A percentile compares a stretch with the other conserved stretches of the same genome.
Conservation (phyloP, 139 green algal genomes). For the Tetraselmis chui region DNA sequence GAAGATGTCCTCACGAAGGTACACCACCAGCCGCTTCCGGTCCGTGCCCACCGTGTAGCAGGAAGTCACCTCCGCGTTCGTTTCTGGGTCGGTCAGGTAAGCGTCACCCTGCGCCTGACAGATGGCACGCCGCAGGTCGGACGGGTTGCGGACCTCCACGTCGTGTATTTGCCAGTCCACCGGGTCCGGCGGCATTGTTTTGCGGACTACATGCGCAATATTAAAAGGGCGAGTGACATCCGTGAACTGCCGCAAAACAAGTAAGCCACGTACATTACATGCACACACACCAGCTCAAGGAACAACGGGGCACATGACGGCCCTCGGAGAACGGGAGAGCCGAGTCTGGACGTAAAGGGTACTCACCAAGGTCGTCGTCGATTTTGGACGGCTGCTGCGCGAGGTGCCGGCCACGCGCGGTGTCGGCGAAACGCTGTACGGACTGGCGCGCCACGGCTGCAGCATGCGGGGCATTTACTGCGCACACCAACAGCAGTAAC, state of each 20-base stretch:
- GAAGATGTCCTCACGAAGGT: not conserved
- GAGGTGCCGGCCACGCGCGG: not conserved
- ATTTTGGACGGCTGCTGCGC: not conserved
- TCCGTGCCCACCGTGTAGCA: not conserved
- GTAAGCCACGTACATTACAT: not conserved
- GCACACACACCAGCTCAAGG: not conserved
- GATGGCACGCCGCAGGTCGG: not conserved
- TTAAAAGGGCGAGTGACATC: too few relatives aligned
- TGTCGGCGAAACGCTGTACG: too few relatives aligned
- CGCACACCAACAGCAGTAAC: too few relatives aligned
- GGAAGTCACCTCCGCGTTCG: not conserved
- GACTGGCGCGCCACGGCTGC: too few relatives aligned
- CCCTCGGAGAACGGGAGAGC: not conserved
- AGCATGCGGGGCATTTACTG: too few relatives aligned
- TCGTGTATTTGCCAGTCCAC: not conserved
- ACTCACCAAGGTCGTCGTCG: not conserved
- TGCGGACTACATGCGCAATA: not conserved
- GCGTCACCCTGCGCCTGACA: not conserved
- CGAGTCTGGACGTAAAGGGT: not conserved
- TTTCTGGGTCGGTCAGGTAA: not conserved
- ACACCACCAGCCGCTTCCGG: not conserved
- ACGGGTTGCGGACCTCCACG: not conserved
- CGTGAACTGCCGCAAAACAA: too few relatives aligned
- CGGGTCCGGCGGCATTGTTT: not conserved
- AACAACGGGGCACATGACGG: not conserved